Base-by-base conservation (phyloP, 1,284 basidiomycete genomes). In the Papiliotrema nemorosa region DNA sequence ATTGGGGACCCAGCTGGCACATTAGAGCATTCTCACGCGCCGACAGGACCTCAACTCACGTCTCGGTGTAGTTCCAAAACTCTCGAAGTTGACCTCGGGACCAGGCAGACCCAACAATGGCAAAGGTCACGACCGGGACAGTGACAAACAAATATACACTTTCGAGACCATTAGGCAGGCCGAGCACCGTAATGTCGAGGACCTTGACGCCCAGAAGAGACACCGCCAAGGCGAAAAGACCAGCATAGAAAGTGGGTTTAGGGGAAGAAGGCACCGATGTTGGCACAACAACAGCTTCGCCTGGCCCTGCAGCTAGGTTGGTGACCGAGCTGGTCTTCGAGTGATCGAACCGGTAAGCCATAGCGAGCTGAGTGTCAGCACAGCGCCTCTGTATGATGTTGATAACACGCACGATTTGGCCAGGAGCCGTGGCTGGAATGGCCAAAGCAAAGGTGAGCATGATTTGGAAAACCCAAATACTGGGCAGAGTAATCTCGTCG, bases 11-110 rank as follows among this genome's bases (percentile, higher is more conserved):
- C 35, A 40, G 12, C 46, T 47, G 22, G 6, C 18, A 5, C 7
- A n/a, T 36, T 7, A 22, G 20, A 6, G n/a, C 21, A 7, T 38
- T 13, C 10, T 18, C 20, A 12, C 20, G 12, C 36, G 13, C 12
- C 18, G 36, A 38, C 7, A 38, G 12, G 20, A 14, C 36, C 9
- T 6, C 7, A 18, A 47, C 35, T 27, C 37, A 49, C 39, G 4
- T 24, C 25, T 49, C 47, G 20, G 21, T 25, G 33, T 49, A 49
- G 12, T 7, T n/a, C 47, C 47, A 49, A 25, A 25, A 49, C 5
- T 36, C 27, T 3, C 39, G 7, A 5, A 22, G 4, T 16, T 33
- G 18, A 5, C 47, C 47, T n/a, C 21, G 10, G 20, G 3, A 5
- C 33, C 47, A 22, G 4, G 25, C 47, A 18, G n/a, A 26, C 5